A percentile compares a stretch with the other conserved stretches of the same genome.
Conservation (phyloP, 371 early-diverging fungal species). For the Mucor indicus region DNA sequence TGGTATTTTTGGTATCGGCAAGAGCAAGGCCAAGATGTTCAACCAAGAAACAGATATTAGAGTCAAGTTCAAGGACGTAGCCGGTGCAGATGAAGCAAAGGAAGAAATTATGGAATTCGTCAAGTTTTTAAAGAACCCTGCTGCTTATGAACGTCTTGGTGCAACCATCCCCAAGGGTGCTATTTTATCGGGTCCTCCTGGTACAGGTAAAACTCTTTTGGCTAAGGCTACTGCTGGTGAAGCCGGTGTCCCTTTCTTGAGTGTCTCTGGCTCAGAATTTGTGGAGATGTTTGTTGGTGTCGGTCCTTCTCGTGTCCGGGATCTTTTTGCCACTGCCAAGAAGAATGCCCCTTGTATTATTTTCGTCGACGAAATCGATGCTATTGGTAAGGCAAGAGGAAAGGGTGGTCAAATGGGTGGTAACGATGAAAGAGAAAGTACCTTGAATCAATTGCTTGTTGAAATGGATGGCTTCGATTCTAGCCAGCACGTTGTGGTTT, state of each 20-base stretch:
- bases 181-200: constrained; percentile 95
- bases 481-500: constrained; percentile 89
- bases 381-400: constrained; percentile 98
- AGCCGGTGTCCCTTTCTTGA: constrained; percentile 96
- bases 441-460: constrained; percentile 96
- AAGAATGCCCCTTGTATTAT: constrained; percentile 98
- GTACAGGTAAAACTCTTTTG: constrained; percentile 97
- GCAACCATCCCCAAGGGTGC: constrained; percentile 99
- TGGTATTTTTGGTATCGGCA: constrained; percentile 95
- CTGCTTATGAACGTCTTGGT: constrained; percentile 94
- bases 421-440: constrained; percentile 98
- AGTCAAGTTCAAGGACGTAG: constrained; percentile 99
- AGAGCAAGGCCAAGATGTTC: constrained; percentile 93
- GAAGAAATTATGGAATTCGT: constrained; percentile 99
- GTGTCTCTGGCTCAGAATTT: constrained; percentile 98
- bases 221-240: constrained; percentile 99
- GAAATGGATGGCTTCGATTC: constrained; percentile 98
- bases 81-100: constrained; percentile 99
- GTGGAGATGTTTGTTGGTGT: constrained; percentile 99
- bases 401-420: constrained; percentile 88
- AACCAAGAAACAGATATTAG: constrained; percentile 95
- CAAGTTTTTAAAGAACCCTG: constrained; percentile 98
- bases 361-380: constrained; percentile 99
- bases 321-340: constrained; percentile 95
- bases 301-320: constrained; percentile 95